Evolutionary conservation across 768 basidiomycete species (phyloP), one percentile per base, ranked within the genome.

Genomic region (Russula virescens): DNA sequence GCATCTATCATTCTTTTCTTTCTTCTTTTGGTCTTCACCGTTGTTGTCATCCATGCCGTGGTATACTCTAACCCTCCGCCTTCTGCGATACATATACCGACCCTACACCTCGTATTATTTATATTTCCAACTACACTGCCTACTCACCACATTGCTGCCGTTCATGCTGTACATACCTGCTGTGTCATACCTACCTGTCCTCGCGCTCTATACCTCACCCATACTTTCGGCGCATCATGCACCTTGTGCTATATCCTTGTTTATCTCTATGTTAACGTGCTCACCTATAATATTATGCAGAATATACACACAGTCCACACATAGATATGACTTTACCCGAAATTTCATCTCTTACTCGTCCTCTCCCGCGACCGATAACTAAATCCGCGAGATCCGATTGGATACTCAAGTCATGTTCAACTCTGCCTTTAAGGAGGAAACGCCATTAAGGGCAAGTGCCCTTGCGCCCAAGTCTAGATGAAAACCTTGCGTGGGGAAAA

Each of bases 131-230:
- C 35, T 53, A 58, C 45, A 52, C 50, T 40, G 50, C 25, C 56
- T 21, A 47, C 34, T 25, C 52, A 53, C 52, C 14, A 47, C 42
- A 43, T 0, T 6, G 2, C 38, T 53, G 62, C 50, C 40, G 55
- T 58, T 42, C 57, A 57, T 63, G 56, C 62, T 63, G 62, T 63
- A 63, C 62, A 63, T 58, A 63, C 56, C 62, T 53, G 57, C 51
- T 63, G 50, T 63, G 56, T 51, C 52, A 63, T 63, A 63, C 56
- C 62, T 63, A 21, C 11, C 25, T 11, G 35, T 53, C 35, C 31
- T 42, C 26, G 51, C 45, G 50, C 56, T 52, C 25, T 63, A 63
- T 63, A 63, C 62, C 62, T 62, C 43, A 48, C 40, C 23, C 35
- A 25, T 38, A 53, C 62, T 52, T 35, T 40, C 16, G 6, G 34